Percentiles rank a stretch among this genome's conserved stretches.
Evolutionary conservation across 306 rosid genomes (phyloP).

Genomic region (Vigna radiata): DNA sequence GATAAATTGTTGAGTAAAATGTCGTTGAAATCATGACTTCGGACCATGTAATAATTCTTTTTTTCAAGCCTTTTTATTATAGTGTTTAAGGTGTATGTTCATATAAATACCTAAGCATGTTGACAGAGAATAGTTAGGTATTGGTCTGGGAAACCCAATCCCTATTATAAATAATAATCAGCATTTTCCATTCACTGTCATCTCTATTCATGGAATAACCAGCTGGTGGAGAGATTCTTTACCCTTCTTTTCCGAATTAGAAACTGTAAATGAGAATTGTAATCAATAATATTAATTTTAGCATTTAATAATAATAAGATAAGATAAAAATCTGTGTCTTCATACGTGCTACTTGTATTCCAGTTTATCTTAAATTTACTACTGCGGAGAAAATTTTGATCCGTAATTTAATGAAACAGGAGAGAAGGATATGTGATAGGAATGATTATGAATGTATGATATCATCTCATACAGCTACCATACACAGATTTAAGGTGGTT

Average conservation of each 20-base stretch:
- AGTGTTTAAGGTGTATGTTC: background rate
- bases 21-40: too few relatives aligned
- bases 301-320: background rate
- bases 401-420: background rate
- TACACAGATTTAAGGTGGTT: conserved; percentile 1
- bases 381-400: background rate
- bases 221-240: background rate
- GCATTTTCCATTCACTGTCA: background rate
- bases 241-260: background rate
- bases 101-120: background rate
- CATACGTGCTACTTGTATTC: too few relatives aligned
- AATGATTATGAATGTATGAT: background rate
- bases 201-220: conserved; percentile 10
- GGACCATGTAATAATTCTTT: too few relatives aligned
- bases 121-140: conserved; percentile 26
- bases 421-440: background rate
- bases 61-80: too few relatives aligned
- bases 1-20: too few relatives aligned
- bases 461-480: conserved; percentile 10
- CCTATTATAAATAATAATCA: background rate
- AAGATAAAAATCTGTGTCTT: background rate
- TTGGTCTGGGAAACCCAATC: background rate
- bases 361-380: too few relatives aligned
- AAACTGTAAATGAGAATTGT: background rate
- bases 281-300: background rate